Evolutionary conservation across 2,329 filamentous ascomycete genomes (phyloP).

Genomic region (Seiridium cupressi): DNA sequence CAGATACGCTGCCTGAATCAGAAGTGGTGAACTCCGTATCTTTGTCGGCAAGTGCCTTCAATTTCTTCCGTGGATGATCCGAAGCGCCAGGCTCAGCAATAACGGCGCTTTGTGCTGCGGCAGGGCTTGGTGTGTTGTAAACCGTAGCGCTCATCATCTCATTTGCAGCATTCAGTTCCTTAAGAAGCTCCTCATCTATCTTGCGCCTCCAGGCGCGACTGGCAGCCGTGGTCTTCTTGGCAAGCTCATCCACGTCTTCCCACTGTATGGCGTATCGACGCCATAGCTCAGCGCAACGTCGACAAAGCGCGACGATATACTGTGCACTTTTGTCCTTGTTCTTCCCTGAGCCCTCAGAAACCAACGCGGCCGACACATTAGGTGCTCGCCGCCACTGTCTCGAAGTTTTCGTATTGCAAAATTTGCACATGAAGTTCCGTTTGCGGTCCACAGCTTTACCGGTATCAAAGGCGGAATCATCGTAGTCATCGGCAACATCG

Average conservation of each 20-base stretch:
- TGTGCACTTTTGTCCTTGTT: conserved; percentile 76
- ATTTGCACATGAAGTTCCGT: conserved; percentile 88
- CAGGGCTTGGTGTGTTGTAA: conserved; percentile 32
- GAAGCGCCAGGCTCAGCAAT: conserved; percentile 36
- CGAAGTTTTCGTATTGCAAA: conserved; percentile 77
- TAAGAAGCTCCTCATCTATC: conserved; percentile 86
- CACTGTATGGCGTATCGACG: conserved; percentile 93
- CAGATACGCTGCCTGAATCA: conserved; percentile 43
- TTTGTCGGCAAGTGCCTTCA: conserved; percentile 55
- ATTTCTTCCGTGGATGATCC: conserved; percentile 60
- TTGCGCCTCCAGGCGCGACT: conserved; percentile 83
- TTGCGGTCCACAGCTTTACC: conserved; percentile 80
- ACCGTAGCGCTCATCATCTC: conserved; percentile 52
- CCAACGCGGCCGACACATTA: conserved; percentile 67
- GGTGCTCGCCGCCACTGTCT: conserved; percentile 92
- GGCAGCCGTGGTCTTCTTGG: conserved; percentile 80
- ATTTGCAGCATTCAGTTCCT: conserved; percentile 66
- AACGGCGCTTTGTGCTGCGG: conserved; percentile 26
- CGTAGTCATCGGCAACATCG: conserved; percentile 86
- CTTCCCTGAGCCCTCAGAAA: conserved; percentile 63
- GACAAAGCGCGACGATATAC: conserved; percentile 79
- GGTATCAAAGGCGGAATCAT: conserved; percentile 94
- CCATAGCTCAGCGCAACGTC: conserved; percentile 90
- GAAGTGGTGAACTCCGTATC: conserved; percentile 46
- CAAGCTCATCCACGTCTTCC: conserved; percentile 89